Percentiles rank a stretch among this genome's conserved stretches.
Evolutionary conservation across 805 yeast species (phyloP).

Genomic region (Zygotorulaspora chibaensis): DNA sequence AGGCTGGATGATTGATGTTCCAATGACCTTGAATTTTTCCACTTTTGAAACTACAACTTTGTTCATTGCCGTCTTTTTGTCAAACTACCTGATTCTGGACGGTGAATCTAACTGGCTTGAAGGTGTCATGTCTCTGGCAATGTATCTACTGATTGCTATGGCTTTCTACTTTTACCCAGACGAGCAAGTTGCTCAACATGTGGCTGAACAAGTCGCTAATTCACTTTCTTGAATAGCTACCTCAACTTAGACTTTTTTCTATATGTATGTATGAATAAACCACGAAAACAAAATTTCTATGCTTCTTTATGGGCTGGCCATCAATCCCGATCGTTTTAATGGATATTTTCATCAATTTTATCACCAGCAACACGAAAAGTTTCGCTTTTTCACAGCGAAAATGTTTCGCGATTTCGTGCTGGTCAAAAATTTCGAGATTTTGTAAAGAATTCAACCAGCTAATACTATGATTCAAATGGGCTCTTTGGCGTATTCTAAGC

Average conservation of each 20-base stretch:
- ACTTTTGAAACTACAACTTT: conserved; percentile 91
- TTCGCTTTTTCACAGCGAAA: conserved; percentile 2
- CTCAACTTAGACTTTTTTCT: not conserved
- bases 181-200: conserved; percentile 19
- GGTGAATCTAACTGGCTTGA: conserved; percentile 97
- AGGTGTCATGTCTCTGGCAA: conserved; percentile 86
- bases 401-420: conserved; percentile 10
- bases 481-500: not conserved
- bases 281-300: not conserved
- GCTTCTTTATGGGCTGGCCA: too few species aligned
- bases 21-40: conserved; percentile 89
- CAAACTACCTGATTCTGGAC: conserved; percentile 82
- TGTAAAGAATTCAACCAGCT: conserved; percentile 1
- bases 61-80: conserved; percentile 83
- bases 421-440: conserved; percentile 6
- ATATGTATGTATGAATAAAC: not conserved
- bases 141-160: conserved; percentile 80
- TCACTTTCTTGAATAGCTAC: not conserved
- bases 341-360: not conserved
- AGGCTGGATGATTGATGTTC: conserved; percentile 90
- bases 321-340: not conserved
- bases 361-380: conserved; percentile 14
- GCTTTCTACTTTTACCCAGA: conserved; percentile 90
- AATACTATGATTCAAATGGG: not conserved
- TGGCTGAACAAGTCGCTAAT: not conserved